A percentile compares a stretch with the other conserved stretches of the same genome.
Conservation (phyloP, 2,329 filamentous ascomycete genomes). For the Exophiala lecanii-corni region DNA sequence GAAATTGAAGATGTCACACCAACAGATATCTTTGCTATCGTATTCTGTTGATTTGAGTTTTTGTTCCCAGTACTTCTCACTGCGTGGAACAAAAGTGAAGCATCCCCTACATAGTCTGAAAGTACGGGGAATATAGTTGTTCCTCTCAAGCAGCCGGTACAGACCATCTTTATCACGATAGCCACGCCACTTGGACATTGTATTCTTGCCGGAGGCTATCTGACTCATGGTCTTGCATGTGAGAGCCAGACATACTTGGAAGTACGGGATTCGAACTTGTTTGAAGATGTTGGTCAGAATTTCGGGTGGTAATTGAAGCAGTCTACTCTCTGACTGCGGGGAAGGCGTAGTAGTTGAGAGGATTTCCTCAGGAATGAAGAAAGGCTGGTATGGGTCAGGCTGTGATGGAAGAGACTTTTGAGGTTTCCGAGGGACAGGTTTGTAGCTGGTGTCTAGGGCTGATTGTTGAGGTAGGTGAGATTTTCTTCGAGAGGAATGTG, state of each 20-base stretch:
- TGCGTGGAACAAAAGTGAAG: conserved; percentile 12
- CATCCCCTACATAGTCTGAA: conserved; percentile 17
- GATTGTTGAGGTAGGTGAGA: too few relatives aligned
- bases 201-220: conserved; percentile 8
- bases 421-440: too few relatives aligned
- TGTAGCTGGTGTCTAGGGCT: too few relatives aligned
- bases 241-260: conserved; percentile 19
- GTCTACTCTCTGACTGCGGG: conserved; percentile 4
- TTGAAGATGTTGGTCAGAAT: conserved; percentile 16
- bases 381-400: conserved; percentile 12
- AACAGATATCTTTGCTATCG: conserved; percentile 9
- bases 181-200: conserved; percentile 19
- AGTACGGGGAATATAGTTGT: conserved; percentile 12
- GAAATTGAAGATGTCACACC: conserved; percentile 19
- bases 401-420: not conserved
- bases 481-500: too few relatives aligned
- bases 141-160: conserved; percentile 17
- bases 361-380: conserved; percentile 19
- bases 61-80: conserved; percentile 9
- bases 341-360: conserved; percentile 3
- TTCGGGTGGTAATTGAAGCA: conserved; percentile 18
- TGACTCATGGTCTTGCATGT: conserved; percentile 20
- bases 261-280: conserved; percentile 16
- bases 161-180: conserved; percentile 22
- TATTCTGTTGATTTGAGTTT: conserved; percentile 4